These are phyloP conservation scores for Sugiyamaella novakii DNA, from an alignment of 1,139 yeast species.

Conservation along the genomic window DNA sequence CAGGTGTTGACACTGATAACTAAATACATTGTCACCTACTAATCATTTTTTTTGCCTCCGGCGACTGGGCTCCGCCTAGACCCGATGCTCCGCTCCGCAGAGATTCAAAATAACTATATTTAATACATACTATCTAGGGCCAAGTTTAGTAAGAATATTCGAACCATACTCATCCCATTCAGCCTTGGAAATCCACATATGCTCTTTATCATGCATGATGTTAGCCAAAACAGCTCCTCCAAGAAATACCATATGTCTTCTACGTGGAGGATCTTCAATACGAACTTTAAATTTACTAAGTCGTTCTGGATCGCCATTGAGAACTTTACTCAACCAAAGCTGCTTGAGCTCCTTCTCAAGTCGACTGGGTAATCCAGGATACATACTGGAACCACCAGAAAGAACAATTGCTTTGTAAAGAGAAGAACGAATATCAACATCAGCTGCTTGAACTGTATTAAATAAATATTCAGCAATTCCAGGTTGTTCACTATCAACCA, in stretches of 20 bases:
- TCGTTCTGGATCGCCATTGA: slow-evolving; percentile 84
- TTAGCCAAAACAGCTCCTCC: slow-evolving; percentile 99
- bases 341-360: slow-evolving; percentile 95
- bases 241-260: slow-evolving; percentile 97
- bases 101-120: background rate
- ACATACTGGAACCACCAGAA: slow-evolving; percentile 98
- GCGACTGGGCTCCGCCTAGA: slow-evolving; percentile 9
- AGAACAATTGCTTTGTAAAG: slow-evolving; percentile 89
- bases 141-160: slow-evolving; percentile 77
- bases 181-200: slow-evolving; percentile 94
- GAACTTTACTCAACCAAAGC: slow-evolving; percentile 87
- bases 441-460: slow-evolving; percentile 92
- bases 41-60: background rate
- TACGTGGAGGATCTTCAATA: slow-evolving; percentile 98
- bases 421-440: slow-evolving; percentile 86
- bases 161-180: slow-evolving; percentile 99
- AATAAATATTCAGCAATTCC: slow-evolving; percentile 93
- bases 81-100: slow-evolving; percentile 1
- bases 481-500: slow-evolving; percentile 97
- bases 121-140: slow-evolving; percentile 66
- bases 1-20: slow-evolving; percentile 9
- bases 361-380: slow-evolving; percentile 96
- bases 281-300: slow-evolving; percentile 90
- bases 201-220: slow-evolving; percentile 97
- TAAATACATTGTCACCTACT: background rate